These are phyloP conservation scores for Macadamia tetraphylla DNA, from an alignment of 164 flowering plant genomes.

Conservation along the genomic window DNA sequence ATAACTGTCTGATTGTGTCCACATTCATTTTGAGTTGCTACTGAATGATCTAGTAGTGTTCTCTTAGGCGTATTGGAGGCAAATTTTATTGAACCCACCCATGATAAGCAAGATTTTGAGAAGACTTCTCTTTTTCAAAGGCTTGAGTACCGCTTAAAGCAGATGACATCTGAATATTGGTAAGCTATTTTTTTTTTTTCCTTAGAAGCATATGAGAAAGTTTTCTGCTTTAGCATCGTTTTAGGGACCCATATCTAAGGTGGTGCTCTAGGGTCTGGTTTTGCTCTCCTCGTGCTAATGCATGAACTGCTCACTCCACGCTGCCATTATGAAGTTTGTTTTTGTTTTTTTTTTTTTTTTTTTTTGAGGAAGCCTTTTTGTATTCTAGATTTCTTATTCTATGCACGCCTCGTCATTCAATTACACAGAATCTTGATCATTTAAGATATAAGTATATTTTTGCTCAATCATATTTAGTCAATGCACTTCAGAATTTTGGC, in stretches of 20 bases:
- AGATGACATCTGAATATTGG: slow-evolving; percentile 94
- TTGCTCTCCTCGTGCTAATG: too few species aligned
- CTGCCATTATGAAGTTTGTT: too few species aligned
- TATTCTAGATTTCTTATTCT: not conserved
- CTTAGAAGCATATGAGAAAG: not conserved
- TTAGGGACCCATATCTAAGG: too few species aligned
- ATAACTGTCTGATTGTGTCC: not conserved
- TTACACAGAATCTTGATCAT: too few species aligned
- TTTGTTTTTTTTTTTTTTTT: too few species aligned
- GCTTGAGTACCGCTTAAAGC: slow-evolving; percentile 83
- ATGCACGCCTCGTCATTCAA: not conserved
- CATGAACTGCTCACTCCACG: too few species aligned
- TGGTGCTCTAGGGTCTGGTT: too few species aligned
- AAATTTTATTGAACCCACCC: slow-evolving; percentile 83
- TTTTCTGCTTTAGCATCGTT: not conserved
- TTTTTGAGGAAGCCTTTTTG: not conserved
- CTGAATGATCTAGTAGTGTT: slow-evolving; percentile 8
- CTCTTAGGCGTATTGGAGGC: slow-evolving; percentile 82
- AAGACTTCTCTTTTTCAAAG: slow-evolving; percentile 77
- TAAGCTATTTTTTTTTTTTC: slow-evolving; percentile 17
- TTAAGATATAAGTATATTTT: too few species aligned
- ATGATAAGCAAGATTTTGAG: slow-evolving; percentile 97
- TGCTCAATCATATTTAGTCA: not conserved
- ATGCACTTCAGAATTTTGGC: slow-evolving; percentile 5
- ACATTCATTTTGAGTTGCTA: not conserved